Evolutionary conservation across 352 stramenopile species (phyloP).

Genomic region (Phytophthora macrochlamydospora): DNA sequence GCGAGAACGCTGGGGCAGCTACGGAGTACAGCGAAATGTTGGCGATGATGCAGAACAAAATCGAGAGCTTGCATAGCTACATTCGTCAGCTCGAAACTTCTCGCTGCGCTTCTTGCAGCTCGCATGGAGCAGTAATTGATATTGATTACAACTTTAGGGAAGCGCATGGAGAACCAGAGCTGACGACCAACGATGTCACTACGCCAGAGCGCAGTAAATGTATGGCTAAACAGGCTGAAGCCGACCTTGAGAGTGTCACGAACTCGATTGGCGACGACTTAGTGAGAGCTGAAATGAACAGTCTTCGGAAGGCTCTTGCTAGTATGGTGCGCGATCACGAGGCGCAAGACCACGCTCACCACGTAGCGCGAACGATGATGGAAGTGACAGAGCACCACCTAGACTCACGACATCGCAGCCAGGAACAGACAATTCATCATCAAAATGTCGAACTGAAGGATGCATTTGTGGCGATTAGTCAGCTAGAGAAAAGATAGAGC

Average conservation of each 20-base stretch:
- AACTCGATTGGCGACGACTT: conserved; percentile 38
- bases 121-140: neutral
- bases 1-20: conserved; percentile 36
- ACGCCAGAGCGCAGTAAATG: neutral
- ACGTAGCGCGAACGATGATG: conserved; percentile 22
- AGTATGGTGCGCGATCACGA: conserved; percentile 48
- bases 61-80: conserved; percentile 64
- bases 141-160: neutral
- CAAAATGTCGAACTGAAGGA: conserved; percentile 40
- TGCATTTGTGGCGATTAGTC: conserved; percentile 15
- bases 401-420: conserved; percentile 25
- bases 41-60: conserved; percentile 54
- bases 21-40: conserved; percentile 42
- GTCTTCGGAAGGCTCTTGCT: conserved; percentile 42
- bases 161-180: neutral
- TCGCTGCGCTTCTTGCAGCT: conserved; percentile 20
- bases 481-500: conserved; percentile 32
- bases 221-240: conserved; percentile 1
- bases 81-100: conserved; percentile 51
- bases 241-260: neutral
- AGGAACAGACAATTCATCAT: conserved; percentile 39
- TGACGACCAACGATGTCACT: neutral
- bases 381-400: conserved; percentile 30
- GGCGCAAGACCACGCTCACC: conserved; percentile 34
- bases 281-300: conserved; percentile 58